phyloP scores from a whole-genome alignment of 2,329 filamentous ascomycete species.

The Endoconidiophora laricicola region DNA sequence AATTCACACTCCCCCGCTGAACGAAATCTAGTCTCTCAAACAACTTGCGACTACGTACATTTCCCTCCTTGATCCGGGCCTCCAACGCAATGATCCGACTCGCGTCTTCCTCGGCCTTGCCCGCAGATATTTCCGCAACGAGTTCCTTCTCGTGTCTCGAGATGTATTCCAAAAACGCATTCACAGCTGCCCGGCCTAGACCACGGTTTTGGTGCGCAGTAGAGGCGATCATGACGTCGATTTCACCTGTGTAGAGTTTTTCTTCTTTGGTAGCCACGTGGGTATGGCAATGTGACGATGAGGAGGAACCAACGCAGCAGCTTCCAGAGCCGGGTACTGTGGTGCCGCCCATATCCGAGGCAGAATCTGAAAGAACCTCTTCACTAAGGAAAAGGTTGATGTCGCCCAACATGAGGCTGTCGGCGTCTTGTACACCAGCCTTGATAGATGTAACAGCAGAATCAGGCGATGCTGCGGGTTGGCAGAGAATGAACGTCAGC shows the following conservation, averaged over 20 bases:
- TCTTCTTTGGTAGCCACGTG: slow-evolving; percentile 8
- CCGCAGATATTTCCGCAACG: slow-evolving; percentile 23
- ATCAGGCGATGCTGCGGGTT: slow-evolving; percentile 21
- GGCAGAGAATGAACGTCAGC: slow-evolving; percentile 77
- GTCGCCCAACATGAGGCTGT: slow-evolving; percentile 50
- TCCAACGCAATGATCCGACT: slow-evolving; percentile 31
- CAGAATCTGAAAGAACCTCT: slow-evolving; percentile 22
- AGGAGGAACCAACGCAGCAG: slow-evolving; percentile 17
- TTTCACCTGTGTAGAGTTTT: slow-evolving; percentile 41
- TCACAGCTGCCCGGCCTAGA: slow-evolving; percentile 46
- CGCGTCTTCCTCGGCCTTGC: neutral
- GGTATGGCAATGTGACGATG: slow-evolving; percentile 11
- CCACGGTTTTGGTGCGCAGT: slow-evolving; percentile 41
- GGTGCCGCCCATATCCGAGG: slow-evolving; percentile 30
- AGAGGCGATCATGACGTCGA: slow-evolving; percentile 75
- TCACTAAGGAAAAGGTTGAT: slow-evolving; percentile 63
- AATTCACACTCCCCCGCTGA: slow-evolving; percentile 36
- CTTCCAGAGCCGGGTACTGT: slow-evolving; percentile 3
- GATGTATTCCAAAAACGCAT: slow-evolving; percentile 56
- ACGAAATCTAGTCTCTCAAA: slow-evolving; percentile 36
- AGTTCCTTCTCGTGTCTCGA: slow-evolving; percentile 34
- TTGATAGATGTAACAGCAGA: neutral
- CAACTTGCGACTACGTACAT: slow-evolving; percentile 33
- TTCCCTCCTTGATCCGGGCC: slow-evolving; percentile 41
- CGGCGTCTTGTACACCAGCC: slow-evolving; percentile 34